Percentiles rank a stretch among this genome's conserved stretches.
These are phyloP conservation scores for Malus sylvestris DNA, from an alignment of 306 rosid species.

Conservation along the genomic window DNA sequence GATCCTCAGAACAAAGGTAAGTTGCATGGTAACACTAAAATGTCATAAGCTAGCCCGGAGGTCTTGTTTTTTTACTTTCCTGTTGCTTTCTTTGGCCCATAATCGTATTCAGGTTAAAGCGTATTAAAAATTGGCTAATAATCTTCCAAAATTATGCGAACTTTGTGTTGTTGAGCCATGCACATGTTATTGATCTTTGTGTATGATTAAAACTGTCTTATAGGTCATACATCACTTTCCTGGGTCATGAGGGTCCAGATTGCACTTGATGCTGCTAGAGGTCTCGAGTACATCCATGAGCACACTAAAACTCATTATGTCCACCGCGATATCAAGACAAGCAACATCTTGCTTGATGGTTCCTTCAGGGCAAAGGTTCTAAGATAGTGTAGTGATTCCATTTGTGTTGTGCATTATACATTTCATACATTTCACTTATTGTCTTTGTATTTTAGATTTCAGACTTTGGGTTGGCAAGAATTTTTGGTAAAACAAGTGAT, in stretches of 20 bases:
- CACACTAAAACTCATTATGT: constrained; percentile 93
- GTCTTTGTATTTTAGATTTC: constrained; percentile 55
- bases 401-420: constrained; percentile 3
- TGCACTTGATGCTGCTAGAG: constrained; percentile 89
- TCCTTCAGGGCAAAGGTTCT: constrained; percentile 82
- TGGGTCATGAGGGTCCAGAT: constrained; percentile 98
- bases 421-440: constrained; percentile 6
- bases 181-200: constrained; percentile 4
- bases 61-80: not conserved
- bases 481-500: constrained; percentile 67
- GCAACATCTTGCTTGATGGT: constrained; percentile 90
- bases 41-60: not conserved
- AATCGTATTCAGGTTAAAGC: not conserved
- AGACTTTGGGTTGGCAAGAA: constrained; percentile 96
- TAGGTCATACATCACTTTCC: constrained; percentile 86
- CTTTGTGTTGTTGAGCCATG: constrained; percentile 5
- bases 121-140: not conserved
- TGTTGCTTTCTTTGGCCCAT: not conserved
- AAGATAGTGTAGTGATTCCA: not conserved
- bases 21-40: constrained; percentile 14
- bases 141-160: not conserved
- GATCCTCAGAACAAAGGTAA: constrained; percentile 92
- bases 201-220: constrained; percentile 20
- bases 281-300: constrained; percentile 96
- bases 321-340: constrained; percentile 95